Base-by-base conservation (phyloP, 2,329 filamentous ascomycete species). In the Didymella arachidicola region DNA sequence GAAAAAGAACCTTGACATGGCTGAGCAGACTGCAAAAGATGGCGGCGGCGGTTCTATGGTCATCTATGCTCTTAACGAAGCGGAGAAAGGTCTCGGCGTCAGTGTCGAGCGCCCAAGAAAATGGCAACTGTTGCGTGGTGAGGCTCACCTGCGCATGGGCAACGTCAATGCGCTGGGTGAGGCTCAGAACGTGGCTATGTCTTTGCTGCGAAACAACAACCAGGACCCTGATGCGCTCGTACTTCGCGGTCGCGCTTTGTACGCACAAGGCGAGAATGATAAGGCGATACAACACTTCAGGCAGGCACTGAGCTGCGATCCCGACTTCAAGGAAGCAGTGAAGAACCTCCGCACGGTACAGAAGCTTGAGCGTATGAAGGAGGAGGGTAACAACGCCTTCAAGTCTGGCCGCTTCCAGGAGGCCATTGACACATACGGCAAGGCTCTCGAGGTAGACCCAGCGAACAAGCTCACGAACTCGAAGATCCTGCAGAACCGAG, bases 221-320 rank as follows among this genome's bases (percentile, higher is more conserved):
- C 90, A 94, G 74, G 95, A 99, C 72, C 93, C 95, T 1, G 95
- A 99, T 79, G 95, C 94, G 1, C 82, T 99, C 63, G 91, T 97
- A 6, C 86, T 99, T 50, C 87, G 94, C 46, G 95, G 94, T 25
- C 87, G 93, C 63, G 90, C 92, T 16, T 84, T 97, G 48, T 98
- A 98, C 71, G 89, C 88, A 4, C 91, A 95, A 75, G 95, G 95
- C 29, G 95, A 99, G 68, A 97, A 97, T 72, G 91, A 96, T 2
- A 96, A 97, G 83, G 94, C 95, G 1, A 85, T 97, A 42, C 91
- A 94, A 74, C 91, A 96, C 77, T 95, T 98, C 81, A 87, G 92
- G 65, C 91, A 95, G 80, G 95, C 94, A 19, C 81, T 97, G 55
- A 90, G 85, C 75, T 92, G 93, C 76, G 95, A 98, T 69, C 95